Percentiles rank a stretch among this genome's conserved stretches.
These are phyloP conservation scores for Aspergillus candidus DNA, from an alignment of 2,329 filamentous ascomycete species.

Conservation along the genomic window DNA sequence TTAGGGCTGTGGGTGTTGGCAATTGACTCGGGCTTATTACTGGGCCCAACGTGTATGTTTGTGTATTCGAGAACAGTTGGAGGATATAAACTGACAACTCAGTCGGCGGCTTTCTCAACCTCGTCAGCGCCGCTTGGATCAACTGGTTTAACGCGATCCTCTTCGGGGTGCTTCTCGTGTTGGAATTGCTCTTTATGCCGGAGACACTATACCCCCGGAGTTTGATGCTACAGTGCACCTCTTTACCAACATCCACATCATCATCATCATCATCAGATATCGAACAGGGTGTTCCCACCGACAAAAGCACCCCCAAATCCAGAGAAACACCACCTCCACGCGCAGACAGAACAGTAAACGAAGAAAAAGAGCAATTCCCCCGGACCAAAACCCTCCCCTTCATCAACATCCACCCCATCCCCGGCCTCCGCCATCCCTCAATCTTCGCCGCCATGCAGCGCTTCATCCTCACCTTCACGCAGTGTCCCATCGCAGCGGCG, in stretches of 20 bases:
- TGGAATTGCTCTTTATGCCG: conserved; percentile 48
- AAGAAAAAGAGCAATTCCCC: conserved; percentile 15
- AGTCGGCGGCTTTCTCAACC: conserved; percentile 49
- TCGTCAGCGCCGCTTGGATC: conserved; percentile 47
- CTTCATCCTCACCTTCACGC: conserved; percentile 43
- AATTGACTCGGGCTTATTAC: conserved; percentile 48
- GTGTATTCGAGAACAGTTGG: neutral
- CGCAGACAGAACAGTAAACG: neutral
- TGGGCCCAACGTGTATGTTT: conserved; percentile 42
- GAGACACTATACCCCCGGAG: conserved; percentile 53
- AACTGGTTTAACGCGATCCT: conserved; percentile 52
- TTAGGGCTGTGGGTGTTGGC: conserved; percentile 54
- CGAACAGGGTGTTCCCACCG: conserved; percentile 18
- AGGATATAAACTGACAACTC: conserved; percentile 1
- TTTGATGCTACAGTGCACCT: conserved; percentile 41
- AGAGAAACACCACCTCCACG: neutral
- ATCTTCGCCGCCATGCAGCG: conserved; percentile 42
- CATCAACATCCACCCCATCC: conserved; percentile 43
- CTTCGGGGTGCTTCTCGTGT: conserved; percentile 44
- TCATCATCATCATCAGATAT: conserved; percentile 14
- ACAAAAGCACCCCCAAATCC: neutral
- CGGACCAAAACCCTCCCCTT: conserved; percentile 43
- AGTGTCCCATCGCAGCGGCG: conserved; percentile 42
- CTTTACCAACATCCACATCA: conserved; percentile 9
- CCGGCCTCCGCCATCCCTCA: conserved; percentile 48